Conservation (phyloP, 2,329 filamentous ascomycete genomes). For the Trichoderma sp. region DNA sequence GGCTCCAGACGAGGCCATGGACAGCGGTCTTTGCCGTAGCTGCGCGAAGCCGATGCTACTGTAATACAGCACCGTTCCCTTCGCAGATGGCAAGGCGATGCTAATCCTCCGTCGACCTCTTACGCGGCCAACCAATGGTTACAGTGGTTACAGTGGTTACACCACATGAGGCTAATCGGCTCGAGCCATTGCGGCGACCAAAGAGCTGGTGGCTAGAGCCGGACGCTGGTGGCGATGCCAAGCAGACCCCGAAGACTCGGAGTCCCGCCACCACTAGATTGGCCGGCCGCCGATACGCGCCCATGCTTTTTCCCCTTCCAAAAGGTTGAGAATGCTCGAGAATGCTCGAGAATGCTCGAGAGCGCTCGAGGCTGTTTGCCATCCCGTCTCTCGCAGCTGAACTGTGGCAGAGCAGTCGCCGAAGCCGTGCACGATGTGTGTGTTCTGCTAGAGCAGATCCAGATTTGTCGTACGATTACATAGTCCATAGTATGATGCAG, state of each 20-base stretch:
- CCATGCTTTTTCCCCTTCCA: not conserved
- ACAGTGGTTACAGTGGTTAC: not conserved
- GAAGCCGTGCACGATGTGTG: not conserved
- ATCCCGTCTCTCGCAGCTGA: not conserved
- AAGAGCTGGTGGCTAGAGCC: not conserved
- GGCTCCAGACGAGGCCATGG: not conserved
- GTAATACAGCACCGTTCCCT: not conserved
- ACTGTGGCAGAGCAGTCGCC: not conserved
- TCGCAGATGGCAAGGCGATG: not conserved
- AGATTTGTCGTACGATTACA: not conserved
- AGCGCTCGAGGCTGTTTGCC: no score
- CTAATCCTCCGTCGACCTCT: not conserved
- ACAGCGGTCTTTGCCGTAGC: not conserved
- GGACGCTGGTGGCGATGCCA: conserved; percentile 4
- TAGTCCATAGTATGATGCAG: no score
- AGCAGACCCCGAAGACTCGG: not conserved
- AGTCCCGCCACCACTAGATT: not conserved
- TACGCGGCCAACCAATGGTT: not conserved
- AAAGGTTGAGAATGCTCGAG: no score
- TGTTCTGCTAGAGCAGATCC: not conserved
- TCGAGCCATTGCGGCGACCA: not conserved
- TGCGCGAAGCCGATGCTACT: conserved; percentile 4
- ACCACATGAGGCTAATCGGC: not conserved
- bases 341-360: no score
- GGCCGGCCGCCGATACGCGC: conserved; percentile 1